Evolutionary conservation across 305 asterid species (phyloP).

Genomic region (Fraxinus baroniana): DNA sequence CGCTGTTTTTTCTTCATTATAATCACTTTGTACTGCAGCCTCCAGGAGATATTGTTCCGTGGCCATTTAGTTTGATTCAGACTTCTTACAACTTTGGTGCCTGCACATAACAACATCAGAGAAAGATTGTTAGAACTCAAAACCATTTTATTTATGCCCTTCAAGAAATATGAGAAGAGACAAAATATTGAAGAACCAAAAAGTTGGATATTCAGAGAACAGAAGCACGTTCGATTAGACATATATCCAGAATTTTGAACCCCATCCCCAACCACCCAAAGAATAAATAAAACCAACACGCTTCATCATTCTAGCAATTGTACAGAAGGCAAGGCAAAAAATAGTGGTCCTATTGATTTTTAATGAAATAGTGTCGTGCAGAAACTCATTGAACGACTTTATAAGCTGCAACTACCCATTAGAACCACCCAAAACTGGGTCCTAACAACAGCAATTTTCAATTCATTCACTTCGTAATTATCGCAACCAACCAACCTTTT

Average conservation of each 20-base stretch:
- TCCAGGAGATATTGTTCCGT: constrained; percentile 37
- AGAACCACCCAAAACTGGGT: neutral
- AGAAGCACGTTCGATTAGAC: neutral
- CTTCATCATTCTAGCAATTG: neutral
- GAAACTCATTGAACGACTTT: neutral
- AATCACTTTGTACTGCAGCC: constrained; percentile 19
- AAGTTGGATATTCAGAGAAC: neutral
- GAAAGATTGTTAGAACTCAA: neutral
- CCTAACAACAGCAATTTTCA: neutral
- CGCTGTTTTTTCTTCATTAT: constrained; percentile 17
- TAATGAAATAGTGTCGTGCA: neutral
- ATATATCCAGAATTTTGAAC: neutral
- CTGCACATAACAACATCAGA: neutral
- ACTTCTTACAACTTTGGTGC: neutral
- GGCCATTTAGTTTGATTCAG: neutral
- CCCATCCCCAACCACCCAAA: neutral
- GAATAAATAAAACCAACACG: neutral
- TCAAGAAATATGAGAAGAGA: neutral
- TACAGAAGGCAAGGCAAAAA: neutral
- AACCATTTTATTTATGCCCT: neutral
- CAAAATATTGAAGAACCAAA: neutral
- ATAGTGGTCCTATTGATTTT: neutral
- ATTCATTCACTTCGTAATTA: neutral
- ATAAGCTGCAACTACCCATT: neutral
- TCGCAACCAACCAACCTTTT: neutral